These are phyloP conservation scores for Pulveroboletus frians DNA, from an alignment of 768 basidiomycete genomes.

Conservation along the genomic window DNA sequence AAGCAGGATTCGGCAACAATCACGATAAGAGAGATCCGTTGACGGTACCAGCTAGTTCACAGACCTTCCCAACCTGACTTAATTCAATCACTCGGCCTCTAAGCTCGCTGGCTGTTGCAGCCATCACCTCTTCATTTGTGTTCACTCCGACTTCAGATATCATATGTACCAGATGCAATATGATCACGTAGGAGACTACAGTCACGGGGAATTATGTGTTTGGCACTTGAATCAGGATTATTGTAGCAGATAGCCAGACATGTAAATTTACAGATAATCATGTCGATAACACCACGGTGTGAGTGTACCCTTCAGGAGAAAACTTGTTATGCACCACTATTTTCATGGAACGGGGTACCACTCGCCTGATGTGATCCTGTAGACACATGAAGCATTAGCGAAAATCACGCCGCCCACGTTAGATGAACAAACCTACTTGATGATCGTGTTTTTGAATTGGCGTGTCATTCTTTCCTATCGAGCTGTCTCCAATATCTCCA, in stretches of 20 bases:
- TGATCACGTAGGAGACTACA: not conserved
- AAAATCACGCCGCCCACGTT: not conserved
- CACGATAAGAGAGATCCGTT: no score
- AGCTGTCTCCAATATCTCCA: slow-evolving; percentile 78
- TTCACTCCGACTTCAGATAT: not conserved
- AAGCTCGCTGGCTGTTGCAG: no score
- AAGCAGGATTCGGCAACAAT: no score
- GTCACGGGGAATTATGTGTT: not conserved
- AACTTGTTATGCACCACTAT: slow-evolving; percentile 1
- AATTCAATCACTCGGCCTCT: no score
- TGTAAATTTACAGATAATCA: slow-evolving; percentile 1
- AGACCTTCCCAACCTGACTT: no score
- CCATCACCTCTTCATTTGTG: not conserved
- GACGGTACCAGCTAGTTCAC: no score
- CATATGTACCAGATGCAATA: not conserved
- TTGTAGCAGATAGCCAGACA: not conserved
- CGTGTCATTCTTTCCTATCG: slow-evolving; percentile 24
- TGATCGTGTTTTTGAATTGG: slow-evolving; percentile 1
- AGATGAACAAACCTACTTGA: slow-evolving; percentile 5
- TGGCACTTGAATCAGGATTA: no score
- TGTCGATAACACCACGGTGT: not conserved
- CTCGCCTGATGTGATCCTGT: slow-evolving; percentile 7
- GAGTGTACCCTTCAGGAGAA: not conserved
- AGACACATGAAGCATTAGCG: not conserved
- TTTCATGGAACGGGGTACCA: not conserved